These are phyloP conservation scores for Dictyophora rubrovolvata DNA, from an alignment of 768 basidiomycete species.

Conservation along the genomic window DNA sequence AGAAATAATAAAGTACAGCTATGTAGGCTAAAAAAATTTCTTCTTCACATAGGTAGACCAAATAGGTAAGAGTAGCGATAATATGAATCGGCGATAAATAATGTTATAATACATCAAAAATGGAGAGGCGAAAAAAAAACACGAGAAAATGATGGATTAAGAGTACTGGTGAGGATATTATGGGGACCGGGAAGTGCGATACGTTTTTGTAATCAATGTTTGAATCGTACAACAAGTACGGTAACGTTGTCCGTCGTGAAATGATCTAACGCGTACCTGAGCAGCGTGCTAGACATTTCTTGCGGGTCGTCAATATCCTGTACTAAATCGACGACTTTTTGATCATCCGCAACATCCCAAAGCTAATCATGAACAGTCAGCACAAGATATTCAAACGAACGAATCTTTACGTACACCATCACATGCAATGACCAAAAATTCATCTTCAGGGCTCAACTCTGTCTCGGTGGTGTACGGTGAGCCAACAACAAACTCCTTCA, in stretches of 20 bases:
- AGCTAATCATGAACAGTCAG: conserved; percentile 40
- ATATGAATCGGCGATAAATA: background rate
- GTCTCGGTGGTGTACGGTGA: conserved; percentile 99
- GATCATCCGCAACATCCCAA: conserved; percentile 93
- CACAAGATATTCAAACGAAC: conserved; percentile 1
- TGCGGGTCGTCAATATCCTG: conserved; percentile 68
- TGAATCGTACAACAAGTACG: conserved; percentile 77
- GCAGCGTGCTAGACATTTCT: conserved; percentile 59
- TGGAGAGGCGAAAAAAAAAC: background rate
- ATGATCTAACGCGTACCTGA: conserved; percentile 77
- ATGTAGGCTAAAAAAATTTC: background rate
- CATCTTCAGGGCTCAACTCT: conserved; percentile 79
- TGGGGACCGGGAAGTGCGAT: background rate
- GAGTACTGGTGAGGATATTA: background rate
- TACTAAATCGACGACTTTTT: conserved; percentile 81
- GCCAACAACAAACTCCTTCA: conserved; percentile 99
- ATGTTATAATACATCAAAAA: background rate
- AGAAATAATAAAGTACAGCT: background rate
- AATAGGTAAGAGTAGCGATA: background rate
- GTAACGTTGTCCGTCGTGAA: conserved; percentile 96
- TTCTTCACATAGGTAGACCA: background rate
- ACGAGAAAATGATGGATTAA: background rate
- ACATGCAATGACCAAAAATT: conserved; percentile 91
- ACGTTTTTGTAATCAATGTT: background rate
- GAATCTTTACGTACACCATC: conserved; percentile 68